A percentile compares a stretch with the other conserved stretches of the same genome.
phyloP scores from a whole-genome alignment of 2,329 filamentous ascomycete genomes.

The Camillea tinctor region DNA sequence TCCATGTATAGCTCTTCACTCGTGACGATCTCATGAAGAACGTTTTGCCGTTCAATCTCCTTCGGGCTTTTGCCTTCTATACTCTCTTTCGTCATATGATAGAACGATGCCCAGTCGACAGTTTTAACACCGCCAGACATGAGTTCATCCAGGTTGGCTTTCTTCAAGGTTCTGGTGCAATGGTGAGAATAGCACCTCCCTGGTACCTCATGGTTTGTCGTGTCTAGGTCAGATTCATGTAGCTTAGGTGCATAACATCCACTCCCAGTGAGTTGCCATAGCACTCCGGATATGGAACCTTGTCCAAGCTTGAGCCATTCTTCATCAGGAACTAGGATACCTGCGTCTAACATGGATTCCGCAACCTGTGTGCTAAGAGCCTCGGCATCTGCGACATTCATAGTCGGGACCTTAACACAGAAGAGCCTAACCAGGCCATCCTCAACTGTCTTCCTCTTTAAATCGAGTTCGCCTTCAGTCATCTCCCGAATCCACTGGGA shows the following conservation, averaged over 20 bases:
- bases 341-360: slow-evolving; percentile 73
- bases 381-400: slow-evolving; percentile 97
- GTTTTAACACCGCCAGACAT: slow-evolving; percentile 66
- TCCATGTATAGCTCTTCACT: slow-evolving; percentile 90
- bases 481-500: slow-evolving; percentile 83
- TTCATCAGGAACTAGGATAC: slow-evolving; percentile 81
- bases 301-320: slow-evolving; percentile 95
- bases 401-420: slow-evolving; percentile 91
- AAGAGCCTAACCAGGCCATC: slow-evolving; percentile 88
- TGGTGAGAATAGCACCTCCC: slow-evolving; percentile 91
- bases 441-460: slow-evolving; percentile 80
- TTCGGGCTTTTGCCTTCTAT: slow-evolving; percentile 73
- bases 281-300: slow-evolving; percentile 78
- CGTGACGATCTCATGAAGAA: slow-evolving; percentile 91
- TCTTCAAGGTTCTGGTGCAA: slow-evolving; percentile 91
- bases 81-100: slow-evolving; percentile 76
- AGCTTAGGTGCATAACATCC: slow-evolving; percentile 89
- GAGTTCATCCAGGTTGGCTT: slow-evolving; percentile 81
- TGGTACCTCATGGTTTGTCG: slow-evolving; percentile 48
- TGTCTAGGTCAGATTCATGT: slow-evolving; percentile 57
- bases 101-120: slow-evolving; percentile 88
- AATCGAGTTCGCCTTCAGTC: slow-evolving; percentile 85
- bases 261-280: slow-evolving; percentile 88
- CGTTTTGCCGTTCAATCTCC: slow-evolving; percentile 90
- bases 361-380: slow-evolving; percentile 77